A percentile compares a stretch with the other conserved stretches of the same genome.
Conservation (phyloP, 1,284 basidiomycete genomes). For the Sparassis latifolia region DNA sequence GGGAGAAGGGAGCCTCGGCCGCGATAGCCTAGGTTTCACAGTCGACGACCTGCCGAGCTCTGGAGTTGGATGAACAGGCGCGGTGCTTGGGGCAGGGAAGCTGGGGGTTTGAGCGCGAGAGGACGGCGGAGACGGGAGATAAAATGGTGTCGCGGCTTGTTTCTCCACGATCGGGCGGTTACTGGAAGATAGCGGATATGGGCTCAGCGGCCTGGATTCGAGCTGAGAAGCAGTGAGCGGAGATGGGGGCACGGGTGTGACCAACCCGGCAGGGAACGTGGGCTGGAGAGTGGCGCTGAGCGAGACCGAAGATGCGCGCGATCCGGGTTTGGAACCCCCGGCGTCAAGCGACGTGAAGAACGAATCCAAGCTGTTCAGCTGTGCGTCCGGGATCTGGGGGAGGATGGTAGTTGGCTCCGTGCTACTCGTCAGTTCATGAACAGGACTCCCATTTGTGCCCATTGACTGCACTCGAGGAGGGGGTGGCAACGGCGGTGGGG, state of each 20-base stretch:
- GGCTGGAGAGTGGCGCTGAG: conserved; percentile 1
- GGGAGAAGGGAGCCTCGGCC: not conserved
- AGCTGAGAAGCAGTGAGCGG: not conserved
- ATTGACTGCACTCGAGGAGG: conserved; percentile 9
- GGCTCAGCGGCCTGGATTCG: conserved; percentile 2
- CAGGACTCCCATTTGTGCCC: no score
- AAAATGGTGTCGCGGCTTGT: conserved; percentile 7
- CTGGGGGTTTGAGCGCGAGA: conserved; percentile 10
- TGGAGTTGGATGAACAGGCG: no score
- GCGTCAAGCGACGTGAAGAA: conserved; percentile 7
- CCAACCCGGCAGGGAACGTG: not conserved
- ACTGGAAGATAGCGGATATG: conserved; percentile 3
- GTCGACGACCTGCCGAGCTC: not conserved
- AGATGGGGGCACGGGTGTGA: no score
- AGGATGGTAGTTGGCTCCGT: not conserved
- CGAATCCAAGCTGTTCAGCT: conserved; percentile 9
- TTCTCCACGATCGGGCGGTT: not conserved
- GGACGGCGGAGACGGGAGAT: conserved; percentile 10
- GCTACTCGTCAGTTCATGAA: conserved; percentile 1
- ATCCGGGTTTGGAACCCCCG: not conserved
- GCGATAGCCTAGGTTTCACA: not conserved
- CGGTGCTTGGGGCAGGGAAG: not conserved
- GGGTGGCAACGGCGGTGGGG: conserved; percentile 26
- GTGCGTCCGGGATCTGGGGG: not conserved
- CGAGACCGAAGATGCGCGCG: no score